Base-by-base conservation (phyloP, 2,329 filamentous ascomycete genomes). In the Xylariaceae sp. region DNA sequence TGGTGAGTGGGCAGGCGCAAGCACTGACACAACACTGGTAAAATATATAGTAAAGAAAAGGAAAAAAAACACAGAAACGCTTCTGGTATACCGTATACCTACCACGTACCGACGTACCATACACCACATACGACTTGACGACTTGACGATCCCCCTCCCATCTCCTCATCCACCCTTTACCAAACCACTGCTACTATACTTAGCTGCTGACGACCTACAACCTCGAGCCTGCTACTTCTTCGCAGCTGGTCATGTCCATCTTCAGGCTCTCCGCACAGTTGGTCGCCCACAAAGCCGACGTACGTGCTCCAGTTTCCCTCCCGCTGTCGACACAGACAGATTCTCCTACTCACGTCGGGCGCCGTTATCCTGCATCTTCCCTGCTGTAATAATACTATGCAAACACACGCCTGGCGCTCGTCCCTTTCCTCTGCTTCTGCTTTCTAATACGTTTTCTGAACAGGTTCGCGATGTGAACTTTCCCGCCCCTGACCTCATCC, bases 181-280 rank as follows among this genome's bases (percentile, higher is more conserved):
- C 32, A 6, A 34, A 34, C 6, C 8, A 5, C 32, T 37, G 35
- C 35, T 37, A 34, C 35, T 37, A 19, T 19, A 19, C 19, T 19
- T 19, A 48, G 32, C 46, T 45, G 32, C 43, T n/a, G 49, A 51
- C 39, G 8, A 9, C 6, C 40, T 30, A 30, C 34, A 45, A 46
- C 46, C 26, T 19, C 41, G 19, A 27, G 11, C 32, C 31, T 49
- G n/a, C 31, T 46, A 31, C 4, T 11, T 44, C 8, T 47, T 32
- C 48, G 54, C 34, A 47, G 42, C 37, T 53, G 52, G 63, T 62
- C 65, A 91, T 92, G 87, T 76, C 80, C 72, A 86, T 91, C 70
- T 97, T 90, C 80, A 96, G 92, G 80, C 84, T 99, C 68, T 95
- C 94, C 59, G 91, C 92, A 64, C 88, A 89, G 68, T 81, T 99